Evolutionary conservation across 352 stramenopile species (phyloP), one percentile per base, ranked within the genome.

Genomic region (Aphanomyces cochlioides): DNA sequence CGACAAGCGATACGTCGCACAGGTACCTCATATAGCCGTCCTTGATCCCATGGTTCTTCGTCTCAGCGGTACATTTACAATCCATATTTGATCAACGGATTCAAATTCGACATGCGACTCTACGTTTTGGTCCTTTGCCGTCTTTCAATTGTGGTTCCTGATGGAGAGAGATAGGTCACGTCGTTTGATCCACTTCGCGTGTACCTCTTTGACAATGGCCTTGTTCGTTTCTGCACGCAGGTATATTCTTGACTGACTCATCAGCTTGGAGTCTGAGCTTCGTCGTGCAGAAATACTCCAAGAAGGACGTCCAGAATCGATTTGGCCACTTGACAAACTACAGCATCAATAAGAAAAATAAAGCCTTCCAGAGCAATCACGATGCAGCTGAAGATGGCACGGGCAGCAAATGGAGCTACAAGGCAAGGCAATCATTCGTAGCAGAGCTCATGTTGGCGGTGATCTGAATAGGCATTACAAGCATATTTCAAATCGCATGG

Each of bases 271-370:
- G 28, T 28, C 28, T 28, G 28, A 28, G 28, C 28, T 28, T 28
- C 28, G 43, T n/a, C 43, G 10, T 12, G 1, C 48, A 90, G 57
- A 88, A 89, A 39, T 93, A 91, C 69, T 90, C 83, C 21, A 84
- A 83, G 38, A 81, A 75, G 5, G 85, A 88, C 6, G 47, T 96
- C 60, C 77, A 89, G 37, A 95, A 92, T 67, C 79, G 78, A 3
- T 97, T 93, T 70, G 83, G 83, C 0, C 89, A 97, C 73, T 74
- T 97, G n/a, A 97, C 91, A 10, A 97, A 97, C 76, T 97, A 95
- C 81, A 91, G 80, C 66, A 86, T 97, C 64, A 97, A 97, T 76
- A 96, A 97, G 74, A 94, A 90, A 57, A 96, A 91, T 73, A 79
- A 74, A 36, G 1, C 72, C 2, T 96, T 95, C 71, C 76, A 91